Evolutionary conservation across 371 early-diverging fungal genomes (phyloP).

Genomic region (Zopfochytrium polystomum): DNA sequence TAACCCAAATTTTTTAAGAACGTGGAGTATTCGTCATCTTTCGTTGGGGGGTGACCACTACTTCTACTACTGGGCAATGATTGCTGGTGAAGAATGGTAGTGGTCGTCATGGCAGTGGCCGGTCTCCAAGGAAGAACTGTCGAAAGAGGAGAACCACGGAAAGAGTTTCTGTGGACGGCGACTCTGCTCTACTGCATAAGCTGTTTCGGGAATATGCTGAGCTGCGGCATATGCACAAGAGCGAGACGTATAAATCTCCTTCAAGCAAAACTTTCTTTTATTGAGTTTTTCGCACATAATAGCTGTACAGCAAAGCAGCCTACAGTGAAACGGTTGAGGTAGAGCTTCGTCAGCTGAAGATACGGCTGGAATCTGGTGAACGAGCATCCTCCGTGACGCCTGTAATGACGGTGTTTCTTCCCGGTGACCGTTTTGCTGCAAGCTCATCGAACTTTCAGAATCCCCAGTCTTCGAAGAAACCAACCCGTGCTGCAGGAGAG

Average conservation of each 20-base stretch:
- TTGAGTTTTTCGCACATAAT: not conserved
- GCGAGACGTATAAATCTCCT: slow-evolving; percentile 42
- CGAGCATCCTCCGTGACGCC: slow-evolving; percentile 16
- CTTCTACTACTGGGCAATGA: no score
- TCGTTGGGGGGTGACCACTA: no score
- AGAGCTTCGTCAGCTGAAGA: slow-evolving; percentile 40
- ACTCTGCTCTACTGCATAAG: slow-evolving; percentile 47
- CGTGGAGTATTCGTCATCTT: no score
- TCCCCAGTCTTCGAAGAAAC: not conserved
- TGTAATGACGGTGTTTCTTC: slow-evolving; percentile 5
- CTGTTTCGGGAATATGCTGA: slow-evolving; percentile 55
- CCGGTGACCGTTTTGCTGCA: not conserved
- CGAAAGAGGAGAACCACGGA: no score
- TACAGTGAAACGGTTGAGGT: slow-evolving; percentile 45
- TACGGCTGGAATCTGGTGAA: slow-evolving; percentile 29
- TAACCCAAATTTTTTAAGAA: no score
- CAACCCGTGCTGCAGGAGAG: not conserved
- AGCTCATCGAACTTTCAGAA: not conserved
- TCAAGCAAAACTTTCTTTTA: not conserved
- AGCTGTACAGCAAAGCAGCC: slow-evolving; percentile 47
- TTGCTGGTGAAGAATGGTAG: no score
- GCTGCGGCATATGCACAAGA: slow-evolving; percentile 41
- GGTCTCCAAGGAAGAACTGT: no score
- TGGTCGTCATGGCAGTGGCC: no score
- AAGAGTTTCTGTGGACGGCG: slow-evolving; percentile 40